Evolutionary conservation across 75 land plant genomes (phyloP).

Genomic region (Gnetum montanum): DNA sequence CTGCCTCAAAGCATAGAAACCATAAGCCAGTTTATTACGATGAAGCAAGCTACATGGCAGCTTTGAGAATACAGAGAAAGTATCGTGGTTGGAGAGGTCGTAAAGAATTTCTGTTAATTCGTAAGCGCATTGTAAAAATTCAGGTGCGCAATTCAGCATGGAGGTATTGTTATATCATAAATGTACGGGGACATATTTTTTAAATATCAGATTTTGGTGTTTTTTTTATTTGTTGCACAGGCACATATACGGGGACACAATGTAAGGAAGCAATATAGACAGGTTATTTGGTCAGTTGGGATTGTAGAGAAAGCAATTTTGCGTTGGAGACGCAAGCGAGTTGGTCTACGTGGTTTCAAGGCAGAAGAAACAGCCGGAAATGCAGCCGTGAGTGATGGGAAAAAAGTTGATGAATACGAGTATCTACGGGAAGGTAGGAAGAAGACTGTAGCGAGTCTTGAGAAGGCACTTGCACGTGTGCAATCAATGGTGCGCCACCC

Average conservation of each 20-base stretch:
- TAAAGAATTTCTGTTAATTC: conserved; percentile 55
- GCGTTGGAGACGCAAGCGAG: conserved; percentile 84
- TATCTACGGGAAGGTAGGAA: conserved; percentile 66
- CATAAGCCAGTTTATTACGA: conserved; percentile 38
- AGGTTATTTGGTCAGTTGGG: conserved; percentile 80
- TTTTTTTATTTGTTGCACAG: conserved; percentile 14
- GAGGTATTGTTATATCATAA: too few species aligned
- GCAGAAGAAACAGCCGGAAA: conserved; percentile 25
- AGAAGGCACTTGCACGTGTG: conserved; percentile 84
- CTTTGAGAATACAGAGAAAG: conserved; percentile 76
- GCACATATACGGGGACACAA: conserved; percentile 92
- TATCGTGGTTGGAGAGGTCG: conserved; percentile 85
- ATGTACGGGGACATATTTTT: too few species aligned
- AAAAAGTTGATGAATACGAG: conserved; percentile 52
- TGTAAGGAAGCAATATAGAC: conserved; percentile 68
- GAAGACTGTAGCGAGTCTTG: conserved; percentile 52
- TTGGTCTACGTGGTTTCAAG: conserved; percentile 77
- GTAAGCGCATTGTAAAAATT: conserved; percentile 71
- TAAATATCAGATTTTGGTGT: background rate
- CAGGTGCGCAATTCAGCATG: conserved; percentile 33
- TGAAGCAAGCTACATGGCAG: conserved; percentile 60
- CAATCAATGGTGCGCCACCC: conserved; percentile 87
- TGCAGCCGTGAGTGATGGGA: conserved; percentile 5
- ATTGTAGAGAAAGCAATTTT: conserved; percentile 80
- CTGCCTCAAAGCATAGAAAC: conserved; percentile 26